Base-by-base conservation (phyloP, 495 filamentous ascomycete genomes). In the Clohesyomyces aquaticus region DNA sequence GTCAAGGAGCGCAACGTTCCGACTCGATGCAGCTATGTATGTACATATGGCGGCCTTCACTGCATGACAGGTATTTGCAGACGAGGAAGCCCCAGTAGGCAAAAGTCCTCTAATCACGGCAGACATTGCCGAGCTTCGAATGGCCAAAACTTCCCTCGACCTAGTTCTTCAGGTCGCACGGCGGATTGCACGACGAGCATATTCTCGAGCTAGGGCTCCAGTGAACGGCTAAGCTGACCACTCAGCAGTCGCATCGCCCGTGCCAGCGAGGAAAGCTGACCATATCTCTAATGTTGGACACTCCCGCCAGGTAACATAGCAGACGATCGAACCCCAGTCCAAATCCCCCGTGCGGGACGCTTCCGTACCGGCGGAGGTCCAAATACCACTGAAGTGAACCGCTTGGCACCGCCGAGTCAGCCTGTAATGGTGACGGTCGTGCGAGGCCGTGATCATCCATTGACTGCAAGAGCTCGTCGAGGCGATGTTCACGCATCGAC, bases 271-370 rank as follows among this genome's bases (percentile, higher is more conserved):
- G 94, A 73, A 97, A 98, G 19, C 90, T 81, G 38, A 95, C 88
- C 21, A 90, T 81, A 73, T 98, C 94, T 68, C 91, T 83, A 65
- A 98, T 85, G 67, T 91, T 96, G 53, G 83, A 81, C 18, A 93
- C 85, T 3, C 92, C 93, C 14, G 89, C 82, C 61, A 98, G 80
- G 76, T 96, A 98, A 63, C 86, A 84, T 67, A 98, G 73, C 55
- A 98, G 81, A 43, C 94, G 83, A 78, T 98, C 94, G 73, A 97
- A 96, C 0, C 94, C 94, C 53, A 98, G 73, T 1, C 94, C 94
- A 77, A 97, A 98, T 1, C 94, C 94, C 26, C 94, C 94, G 73
- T 98, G 94, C n/a, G 93, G 92, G 29, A 92, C 89, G 68, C 87
- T 92, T 25, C 94, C 94, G 86, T 91, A 98, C 58, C 89, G 88